Evolutionary conservation across 2,329 filamentous ascomycete genomes (phyloP).

Genomic region (Sporothrix sp.): DNA sequence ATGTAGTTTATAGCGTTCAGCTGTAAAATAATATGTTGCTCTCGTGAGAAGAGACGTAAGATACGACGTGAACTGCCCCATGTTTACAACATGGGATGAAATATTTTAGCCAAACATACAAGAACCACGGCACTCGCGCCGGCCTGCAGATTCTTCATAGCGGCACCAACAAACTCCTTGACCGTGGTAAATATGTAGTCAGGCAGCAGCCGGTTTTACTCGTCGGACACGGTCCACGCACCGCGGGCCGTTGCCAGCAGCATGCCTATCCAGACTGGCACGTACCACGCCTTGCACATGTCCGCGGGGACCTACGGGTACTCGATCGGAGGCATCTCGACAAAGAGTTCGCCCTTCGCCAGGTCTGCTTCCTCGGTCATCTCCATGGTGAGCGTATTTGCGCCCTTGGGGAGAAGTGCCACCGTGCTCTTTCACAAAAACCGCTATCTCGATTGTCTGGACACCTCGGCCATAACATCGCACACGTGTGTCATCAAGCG

Average conservation of each 20-base stretch:
- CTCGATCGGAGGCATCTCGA: constrained; percentile 31
- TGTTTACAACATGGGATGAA: too few species aligned
- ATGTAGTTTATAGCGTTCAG: too few species aligned
- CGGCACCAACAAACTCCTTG: constrained; percentile 31
- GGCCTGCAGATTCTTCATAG: background rate
- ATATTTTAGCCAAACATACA: too few species aligned
- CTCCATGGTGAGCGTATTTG: constrained; percentile 25
- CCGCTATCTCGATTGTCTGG: too few species aligned
- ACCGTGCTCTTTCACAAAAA: too few species aligned
- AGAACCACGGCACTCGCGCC: too few species aligned
- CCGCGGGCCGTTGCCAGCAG: constrained; percentile 33
- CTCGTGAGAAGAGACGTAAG: too few species aligned
- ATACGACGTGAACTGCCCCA: too few species aligned
- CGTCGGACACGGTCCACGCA: constrained; percentile 33
- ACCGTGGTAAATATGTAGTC: constrained; percentile 31
- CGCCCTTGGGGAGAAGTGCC: too few species aligned
- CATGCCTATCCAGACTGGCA: constrained; percentile 31
- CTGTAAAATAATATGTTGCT: too few species aligned
- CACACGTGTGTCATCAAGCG: too few species aligned
- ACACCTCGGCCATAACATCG: too few species aligned
- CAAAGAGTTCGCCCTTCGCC: constrained; percentile 30
- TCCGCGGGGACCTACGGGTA: constrained; percentile 28
- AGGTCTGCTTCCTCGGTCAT: constrained; percentile 39
- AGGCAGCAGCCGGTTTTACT: constrained; percentile 35
- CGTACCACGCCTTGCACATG: constrained; percentile 25